Percentiles rank a stretch among this genome's conserved stretches.
Conservation (phyloP, 257 asterid species). For the Rubia yunnanensis region DNA sequence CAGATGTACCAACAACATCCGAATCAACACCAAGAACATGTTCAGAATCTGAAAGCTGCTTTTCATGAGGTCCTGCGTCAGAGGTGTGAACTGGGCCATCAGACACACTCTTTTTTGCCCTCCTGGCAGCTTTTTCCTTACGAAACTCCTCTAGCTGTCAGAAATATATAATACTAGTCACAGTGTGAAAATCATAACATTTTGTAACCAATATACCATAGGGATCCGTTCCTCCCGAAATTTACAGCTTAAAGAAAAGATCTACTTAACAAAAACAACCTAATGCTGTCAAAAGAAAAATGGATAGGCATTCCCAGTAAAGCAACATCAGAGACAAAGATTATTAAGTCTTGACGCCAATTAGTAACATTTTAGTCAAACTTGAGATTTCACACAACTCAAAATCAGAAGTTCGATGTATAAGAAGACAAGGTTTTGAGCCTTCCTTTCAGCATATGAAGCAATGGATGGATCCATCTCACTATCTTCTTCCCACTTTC, state of each 20-base stretch:
- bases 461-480: not conserved
- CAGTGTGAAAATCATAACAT: not conserved
- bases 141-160: constrained; percentile 88
- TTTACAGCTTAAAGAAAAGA: not conserved
- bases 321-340: not conserved
- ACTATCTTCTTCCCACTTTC: not conserved
- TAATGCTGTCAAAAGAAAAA: not conserved
- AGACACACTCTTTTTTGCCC: constrained; percentile 49
- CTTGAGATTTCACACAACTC: not conserved
- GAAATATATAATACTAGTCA: not conserved
- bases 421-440: not conserved
- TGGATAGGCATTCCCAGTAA: not conserved
- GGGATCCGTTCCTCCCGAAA: not conserved
- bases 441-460: not conserved
- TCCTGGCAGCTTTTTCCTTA: constrained; percentile 72
- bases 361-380: not conserved
- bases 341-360: not conserved
- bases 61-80: constrained; percentile 34
- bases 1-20: constrained; percentile 47
- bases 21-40: constrained; percentile 31
- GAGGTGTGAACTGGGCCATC: constrained; percentile 29
- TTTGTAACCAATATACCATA: not conserved
- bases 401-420: not conserved
- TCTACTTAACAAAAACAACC: not conserved
- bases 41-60: constrained; percentile 37